These are phyloP conservation scores for Lactarius sp. DNA, from an alignment of 768 basidiomycete species.

Conservation along the genomic window DNA sequence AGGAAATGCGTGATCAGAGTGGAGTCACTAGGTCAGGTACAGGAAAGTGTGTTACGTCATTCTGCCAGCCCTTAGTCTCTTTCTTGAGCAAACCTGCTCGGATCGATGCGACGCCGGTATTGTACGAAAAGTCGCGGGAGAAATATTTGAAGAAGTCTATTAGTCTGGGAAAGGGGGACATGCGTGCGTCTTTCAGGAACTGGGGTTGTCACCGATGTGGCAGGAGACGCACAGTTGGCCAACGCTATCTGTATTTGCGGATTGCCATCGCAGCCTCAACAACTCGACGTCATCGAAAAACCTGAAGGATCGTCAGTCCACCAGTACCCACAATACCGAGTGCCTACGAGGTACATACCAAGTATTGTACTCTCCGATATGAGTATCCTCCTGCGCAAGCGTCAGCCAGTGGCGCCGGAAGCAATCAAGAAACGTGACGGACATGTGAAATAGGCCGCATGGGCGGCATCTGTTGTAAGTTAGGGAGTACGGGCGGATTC, in stretches of 20 bases:
- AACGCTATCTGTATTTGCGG: conserved; percentile 87
- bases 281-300: conserved; percentile 98
- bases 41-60: conserved; percentile 41
- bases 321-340: not conserved
- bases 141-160: conserved; percentile 98
- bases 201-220: not conserved
- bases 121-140: conserved; percentile 89
- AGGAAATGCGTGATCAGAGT: not conserved
- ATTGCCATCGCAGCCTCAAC: conserved; percentile 87
- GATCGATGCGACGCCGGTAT: conserved; percentile 87
- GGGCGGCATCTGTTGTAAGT: conserved; percentile 92
- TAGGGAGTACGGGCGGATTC: conserved; percentile 93
- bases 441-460: conserved; percentile 80
- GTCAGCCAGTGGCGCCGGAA: conserved; percentile 17
- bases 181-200: conserved; percentile 7
- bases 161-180: conserved; percentile 49
- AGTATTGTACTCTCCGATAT: conserved; percentile 75
- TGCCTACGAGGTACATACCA: conserved; percentile 40
- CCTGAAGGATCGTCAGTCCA: conserved; percentile 32
- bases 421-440: conserved; percentile 23
- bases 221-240: conserved; percentile 72
- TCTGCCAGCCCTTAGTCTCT: conserved; percentile 91
- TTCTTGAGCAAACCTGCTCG: conserved; percentile 86
- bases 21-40: not conserved
- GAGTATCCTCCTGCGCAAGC: conserved; percentile 62